Percentiles rank a stretch among this genome's conserved stretches.
These are phyloP conservation scores for Hibiscus syriacus DNA, from an alignment of 345 rosid genomes.

Conservation along the genomic window DNA sequence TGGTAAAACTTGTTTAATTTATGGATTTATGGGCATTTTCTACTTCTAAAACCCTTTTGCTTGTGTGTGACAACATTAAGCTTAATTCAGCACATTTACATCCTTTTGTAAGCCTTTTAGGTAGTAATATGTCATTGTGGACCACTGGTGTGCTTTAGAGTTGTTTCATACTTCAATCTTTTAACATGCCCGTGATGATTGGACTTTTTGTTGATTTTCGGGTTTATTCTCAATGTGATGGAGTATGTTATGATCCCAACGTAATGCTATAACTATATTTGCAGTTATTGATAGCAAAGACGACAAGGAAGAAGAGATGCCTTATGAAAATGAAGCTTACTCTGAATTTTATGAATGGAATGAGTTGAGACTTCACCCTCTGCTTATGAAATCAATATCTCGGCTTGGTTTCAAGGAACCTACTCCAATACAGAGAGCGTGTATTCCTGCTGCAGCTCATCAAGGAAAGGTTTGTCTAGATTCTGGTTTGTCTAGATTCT, in stretches of 20 bases:
- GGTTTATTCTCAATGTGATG: background rate
- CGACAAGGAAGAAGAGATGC: constrained; percentile 33
- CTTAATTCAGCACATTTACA: background rate
- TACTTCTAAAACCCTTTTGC: background rate
- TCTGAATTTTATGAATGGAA: constrained; percentile 66
- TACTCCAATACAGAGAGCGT: constrained; percentile 82
- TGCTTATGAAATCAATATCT: constrained; percentile 62
- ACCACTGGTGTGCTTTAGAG: background rate
- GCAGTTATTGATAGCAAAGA: constrained; percentile 30
- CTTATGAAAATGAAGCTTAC: constrained; percentile 39
- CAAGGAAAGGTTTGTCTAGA: constrained; percentile 77
- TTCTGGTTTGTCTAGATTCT: too few relatives aligned
- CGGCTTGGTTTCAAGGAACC: constrained; percentile 87
- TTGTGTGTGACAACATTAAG: background rate
- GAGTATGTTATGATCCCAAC: background rate
- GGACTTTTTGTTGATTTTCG: background rate
- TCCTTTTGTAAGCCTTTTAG: background rate
- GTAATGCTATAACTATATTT: background rate
- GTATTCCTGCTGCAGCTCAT: constrained; percentile 86
- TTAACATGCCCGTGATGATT: background rate
- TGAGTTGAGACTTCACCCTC: constrained; percentile 77
- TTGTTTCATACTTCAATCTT: background rate
- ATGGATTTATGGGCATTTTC: background rate
- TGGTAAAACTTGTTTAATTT: background rate
- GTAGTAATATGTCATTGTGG: background rate